Percentiles rank a stretch among this genome's conserved stretches.
These are phyloP conservation scores for Mucor velutinosus DNA, from an alignment of 371 early-diverging fungal genomes.

Conservation along the genomic window DNA sequence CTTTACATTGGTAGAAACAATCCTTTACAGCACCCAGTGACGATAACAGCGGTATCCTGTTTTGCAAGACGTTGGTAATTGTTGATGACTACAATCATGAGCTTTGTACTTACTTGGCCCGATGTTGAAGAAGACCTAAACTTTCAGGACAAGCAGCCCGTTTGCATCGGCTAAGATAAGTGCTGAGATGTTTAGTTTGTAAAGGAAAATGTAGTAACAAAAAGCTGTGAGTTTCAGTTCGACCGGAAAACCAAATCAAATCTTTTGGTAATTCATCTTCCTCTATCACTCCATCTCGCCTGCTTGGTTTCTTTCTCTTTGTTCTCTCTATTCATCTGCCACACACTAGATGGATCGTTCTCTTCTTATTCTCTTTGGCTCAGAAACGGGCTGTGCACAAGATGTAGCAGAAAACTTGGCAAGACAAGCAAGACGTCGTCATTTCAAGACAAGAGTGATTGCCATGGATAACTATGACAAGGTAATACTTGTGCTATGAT, in stretches of 20 bases:
- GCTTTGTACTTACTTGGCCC: constrained; percentile 83
- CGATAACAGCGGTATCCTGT: constrained; percentile 98
- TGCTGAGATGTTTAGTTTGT: constrained; percentile 44
- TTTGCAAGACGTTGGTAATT: neutral
- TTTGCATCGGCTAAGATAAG: constrained; percentile 81
- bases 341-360: constrained; percentile 12
- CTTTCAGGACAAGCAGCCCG: constrained; percentile 81
- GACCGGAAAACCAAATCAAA: no score
- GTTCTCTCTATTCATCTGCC: no score
- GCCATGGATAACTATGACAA: constrained; percentile 85
- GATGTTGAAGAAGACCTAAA: constrained; percentile 92
- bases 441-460: constrained; percentile 60
- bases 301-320: no score
- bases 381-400: constrained; percentile 85
- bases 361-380: constrained; percentile 78
- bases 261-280: no score
- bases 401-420: constrained; percentile 80
- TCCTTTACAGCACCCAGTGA: constrained; percentile 96
- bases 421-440: constrained; percentile 78
- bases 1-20: constrained; percentile 96
- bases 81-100: neutral
- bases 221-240: no score
- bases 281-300: no score
- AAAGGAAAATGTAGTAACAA: neutral
- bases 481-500: constrained; percentile 33